Evolutionary conservation across 2,329 filamentous ascomycete genomes (phyloP), one percentile per base, ranked within the genome.

Genomic region (Aspergillus pseudonomiae): DNA sequence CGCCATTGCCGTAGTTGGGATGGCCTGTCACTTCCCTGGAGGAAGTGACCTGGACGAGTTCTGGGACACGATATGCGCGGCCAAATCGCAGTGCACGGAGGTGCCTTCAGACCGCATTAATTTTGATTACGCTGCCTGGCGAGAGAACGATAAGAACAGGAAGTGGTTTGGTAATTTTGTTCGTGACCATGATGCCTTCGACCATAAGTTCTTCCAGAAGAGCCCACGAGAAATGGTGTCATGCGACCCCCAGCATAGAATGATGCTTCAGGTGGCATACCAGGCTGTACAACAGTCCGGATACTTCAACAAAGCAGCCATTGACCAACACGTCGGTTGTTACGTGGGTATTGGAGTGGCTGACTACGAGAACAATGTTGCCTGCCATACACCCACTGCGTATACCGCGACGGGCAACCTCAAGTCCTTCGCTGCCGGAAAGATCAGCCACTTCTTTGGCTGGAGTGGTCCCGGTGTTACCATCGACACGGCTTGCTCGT

Each of bases 401-500:
- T 77, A 67, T 46, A 67, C 74, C 1, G 65, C 68, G 1, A 67
- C 64, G 0, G 70, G 70, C 0, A 70, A 63, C 43, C 59, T 70
- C 2, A 61, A 60, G 5, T 55, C 59, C 5, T 73, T 71, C 43
- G 60, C 64, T 12, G 64, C 63, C 1, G 79, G 80, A 2, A 71
- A 74, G 7, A 71, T 83, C 36, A 76, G 74, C 39, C 80, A 82
- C 59, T 73, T 75, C 54, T 83, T 83, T 60, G 77, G 79, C 0
- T 82, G 81, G 70, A 78, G 73, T 4, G 81, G 81, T 0, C 82
- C 82, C 0, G 70, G 71, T 4, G 65, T 79, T n/a, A 75, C 67
- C 6, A 63, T 81, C 10, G 80, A 83, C 56, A 81, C 80, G 2
- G 80, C 80, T 7, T 82, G 80, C 59, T 80, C 79, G 0, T 75